Evolutionary conservation across 78 protist species (phyloP), one percentile per base, ranked within the genome.

Genomic region (slime mould (Dictyostelium discoideum)): DNA sequence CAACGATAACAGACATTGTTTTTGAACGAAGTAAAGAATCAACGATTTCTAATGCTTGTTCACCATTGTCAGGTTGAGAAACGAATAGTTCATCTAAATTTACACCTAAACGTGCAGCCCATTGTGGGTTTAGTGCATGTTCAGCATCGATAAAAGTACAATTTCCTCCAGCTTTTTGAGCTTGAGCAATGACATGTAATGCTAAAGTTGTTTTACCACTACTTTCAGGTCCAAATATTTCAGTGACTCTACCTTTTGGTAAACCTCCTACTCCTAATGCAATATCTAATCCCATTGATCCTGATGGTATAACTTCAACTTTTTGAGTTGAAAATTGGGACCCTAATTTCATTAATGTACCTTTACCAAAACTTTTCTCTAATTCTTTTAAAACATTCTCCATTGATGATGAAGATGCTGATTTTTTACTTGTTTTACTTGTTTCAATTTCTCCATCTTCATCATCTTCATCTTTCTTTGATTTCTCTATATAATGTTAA

Each of bases 221-320:
- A 73, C 92, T 88, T 60, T 96, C 97, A 8, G 97, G 97, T 18
- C 97, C 97, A 87, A 88, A 96, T 85, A 96, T 96, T 77, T 96
- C 97, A 11, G 85, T 54, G 11, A 96, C 85, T 44, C 96, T 65
- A 29, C 97, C 96, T 13, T 86, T 90, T 73, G 96, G 96, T 9
- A 92, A 42, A 39, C 96, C 96, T 48, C 97, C 97, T 32, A 92
- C 65, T 22, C 97, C 97, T 48, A 96, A 78, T 72, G 96, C 97
- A 46, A 86, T 82, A 42, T 96, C 97, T 20, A 96, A 60, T 67
- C 94, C 92, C 77, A 96, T 63, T 63, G 97, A 94, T 0, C 97
- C 97, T 7, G 96, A 50, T 40, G 97, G 79, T 5, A 96, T 74
- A 40, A 92, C 92, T 4, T 88, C 96, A 6, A 96, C 93, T 39